Percentiles rank a stretch among this genome's conserved stretches.
These are phyloP conservation scores for Rhododendron molle DNA, from an alignment of 148 eudicot species.

Conservation along the genomic window DNA sequence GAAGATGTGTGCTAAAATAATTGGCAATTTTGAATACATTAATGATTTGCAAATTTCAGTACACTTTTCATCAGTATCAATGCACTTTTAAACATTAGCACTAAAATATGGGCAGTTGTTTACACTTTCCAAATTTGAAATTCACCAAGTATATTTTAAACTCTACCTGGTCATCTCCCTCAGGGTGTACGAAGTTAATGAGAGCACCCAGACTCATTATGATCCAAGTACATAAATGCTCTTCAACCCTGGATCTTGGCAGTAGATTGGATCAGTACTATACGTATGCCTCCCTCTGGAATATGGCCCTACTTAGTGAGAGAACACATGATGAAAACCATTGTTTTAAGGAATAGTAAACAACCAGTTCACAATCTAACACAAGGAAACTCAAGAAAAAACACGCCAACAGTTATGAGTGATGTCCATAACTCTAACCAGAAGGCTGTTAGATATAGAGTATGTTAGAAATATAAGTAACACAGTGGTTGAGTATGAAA, in stretches of 20 bases:
- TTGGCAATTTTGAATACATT: background rate
- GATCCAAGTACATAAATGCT: background rate
- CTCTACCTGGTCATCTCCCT: background rate
- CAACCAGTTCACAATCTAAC: background rate
- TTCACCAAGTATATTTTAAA: background rate
- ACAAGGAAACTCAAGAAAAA: background rate
- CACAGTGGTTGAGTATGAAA: too few relatives aligned
- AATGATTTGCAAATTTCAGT: background rate
- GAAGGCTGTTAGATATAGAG: background rate
- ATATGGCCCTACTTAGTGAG: background rate
- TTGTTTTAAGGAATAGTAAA: background rate
- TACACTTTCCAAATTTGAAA: background rate
- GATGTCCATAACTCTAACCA: background rate
- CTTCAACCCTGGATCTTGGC: background rate
- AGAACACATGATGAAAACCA: constrained; percentile 1
- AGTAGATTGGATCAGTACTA: background rate
- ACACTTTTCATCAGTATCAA: background rate
- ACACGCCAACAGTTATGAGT: background rate
- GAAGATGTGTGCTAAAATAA: background rate
- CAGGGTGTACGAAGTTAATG: background rate
- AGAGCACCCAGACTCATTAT: too few relatives aligned
- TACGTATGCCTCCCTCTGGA: background rate
- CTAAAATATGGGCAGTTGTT: background rate
- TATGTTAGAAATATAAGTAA: background rate
- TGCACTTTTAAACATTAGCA: background rate